Percentiles rank a stretch among this genome's conserved stretches.
These are phyloP conservation scores for Chlamydomonas incerta DNA, from an alignment of 139 green algal species.

Conservation along the genomic window DNA sequence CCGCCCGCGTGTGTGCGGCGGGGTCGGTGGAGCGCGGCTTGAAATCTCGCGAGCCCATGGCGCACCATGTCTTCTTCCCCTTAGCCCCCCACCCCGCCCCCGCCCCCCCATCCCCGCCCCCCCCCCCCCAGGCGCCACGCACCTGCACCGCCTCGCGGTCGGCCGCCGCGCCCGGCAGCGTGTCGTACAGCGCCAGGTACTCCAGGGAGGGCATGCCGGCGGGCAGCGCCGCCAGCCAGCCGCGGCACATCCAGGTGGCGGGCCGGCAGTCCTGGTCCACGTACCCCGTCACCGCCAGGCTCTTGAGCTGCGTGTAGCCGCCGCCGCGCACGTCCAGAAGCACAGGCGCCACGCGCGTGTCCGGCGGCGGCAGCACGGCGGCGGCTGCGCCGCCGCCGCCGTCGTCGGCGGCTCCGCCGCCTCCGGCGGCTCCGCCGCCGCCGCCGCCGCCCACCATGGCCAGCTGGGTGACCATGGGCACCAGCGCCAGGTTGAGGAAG, in stretches of 20 bases:
- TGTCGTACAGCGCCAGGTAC: conserved; percentile 43
- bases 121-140: not conserved
- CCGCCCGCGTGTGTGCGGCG: too few species aligned
- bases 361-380: not conserved
- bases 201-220: conserved; percentile 35
- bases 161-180: conserved; percentile 6
- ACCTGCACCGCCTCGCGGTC: conserved; percentile 13
- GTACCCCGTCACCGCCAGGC: conserved; percentile 25
- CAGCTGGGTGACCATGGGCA: conserved; percentile 41
- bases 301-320: conserved; percentile 43
- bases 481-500: conserved; percentile 39
- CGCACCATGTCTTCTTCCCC: too few species aligned
- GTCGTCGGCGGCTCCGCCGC: not conserved
- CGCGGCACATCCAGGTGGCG: conserved; percentile 32
- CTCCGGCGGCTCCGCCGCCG: not conserved
- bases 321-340: conserved; percentile 35
- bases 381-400: too few species aligned
- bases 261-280: conserved; percentile 43
- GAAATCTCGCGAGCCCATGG: too few species aligned
- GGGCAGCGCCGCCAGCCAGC: conserved; percentile 20
- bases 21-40: too few species aligned
- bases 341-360: conserved; percentile 37
- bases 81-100: not conserved
- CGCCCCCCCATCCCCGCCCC: too few species aligned
- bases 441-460: not conserved